Evolutionary conservation across 352 stramenopile species (phyloP).

Genomic region (Phytopythium boreale): DNA sequence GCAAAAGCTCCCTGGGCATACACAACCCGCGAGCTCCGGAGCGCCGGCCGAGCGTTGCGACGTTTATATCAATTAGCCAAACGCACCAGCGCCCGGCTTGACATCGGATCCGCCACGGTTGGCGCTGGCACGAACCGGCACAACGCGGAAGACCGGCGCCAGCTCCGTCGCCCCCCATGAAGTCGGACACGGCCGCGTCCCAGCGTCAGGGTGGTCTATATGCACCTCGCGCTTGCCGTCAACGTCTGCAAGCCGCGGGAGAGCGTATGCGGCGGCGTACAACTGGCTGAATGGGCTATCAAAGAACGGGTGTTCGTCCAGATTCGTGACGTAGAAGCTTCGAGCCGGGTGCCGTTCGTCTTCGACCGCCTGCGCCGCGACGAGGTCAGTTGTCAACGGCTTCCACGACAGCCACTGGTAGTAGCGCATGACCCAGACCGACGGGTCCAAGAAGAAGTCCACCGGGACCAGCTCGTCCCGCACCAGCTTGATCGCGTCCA

Average conservation of each 20-base stretch:
- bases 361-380: background rate
- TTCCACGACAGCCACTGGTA: background rate
- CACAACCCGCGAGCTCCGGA: too few species aligned
- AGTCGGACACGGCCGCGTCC: background rate
- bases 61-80: background rate
- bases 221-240: background rate
- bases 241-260: background rate
- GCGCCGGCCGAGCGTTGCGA: too few species aligned
- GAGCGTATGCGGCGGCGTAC: background rate
- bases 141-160: background rate
- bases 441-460: background rate
- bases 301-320: background rate
- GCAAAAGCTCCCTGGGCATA: too few species aligned
- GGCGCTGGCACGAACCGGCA: background rate
- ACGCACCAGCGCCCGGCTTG: background rate
- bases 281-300: background rate
- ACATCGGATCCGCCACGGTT: background rate
- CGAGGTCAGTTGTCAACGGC: background rate
- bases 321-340: background rate
- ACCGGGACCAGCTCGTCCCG: background rate
- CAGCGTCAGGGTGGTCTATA: background rate
- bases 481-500: background rate
- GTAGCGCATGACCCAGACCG: background rate
- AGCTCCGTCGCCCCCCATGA: conserved; percentile 1
- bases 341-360: background rate